phyloP scores from a whole-genome alignment of 768 basidiomycete genomes.

The Tricholoma hemisulphureum region DNA sequence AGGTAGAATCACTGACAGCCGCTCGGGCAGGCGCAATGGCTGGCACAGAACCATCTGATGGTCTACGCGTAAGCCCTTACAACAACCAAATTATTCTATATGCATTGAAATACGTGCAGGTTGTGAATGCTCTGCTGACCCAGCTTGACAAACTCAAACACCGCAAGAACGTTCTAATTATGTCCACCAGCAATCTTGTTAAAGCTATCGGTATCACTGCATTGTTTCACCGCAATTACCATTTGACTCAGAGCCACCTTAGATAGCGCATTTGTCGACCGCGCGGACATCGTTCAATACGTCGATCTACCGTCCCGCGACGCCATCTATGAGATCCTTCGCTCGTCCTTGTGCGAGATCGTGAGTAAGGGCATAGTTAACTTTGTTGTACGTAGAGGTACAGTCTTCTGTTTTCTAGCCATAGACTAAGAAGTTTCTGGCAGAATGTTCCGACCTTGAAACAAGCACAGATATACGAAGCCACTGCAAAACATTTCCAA shows the following conservation, averaged over 20 bases:
- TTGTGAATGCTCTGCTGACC: constrained; percentile 95
- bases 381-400: constrained; percentile 47
- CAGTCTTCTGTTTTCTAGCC: neutral
- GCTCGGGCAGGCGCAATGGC: constrained; percentile 93
- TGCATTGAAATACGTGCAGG: constrained; percentile 46
- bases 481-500: constrained; percentile 32
- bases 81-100: neutral
- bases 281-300: constrained; percentile 96
- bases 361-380: constrained; percentile 69
- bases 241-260: neutral
- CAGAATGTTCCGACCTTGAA: constrained; percentile 64
- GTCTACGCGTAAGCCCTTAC: constrained; percentile 62
- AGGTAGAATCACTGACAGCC: constrained; percentile 94
- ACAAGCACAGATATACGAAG: constrained; percentile 58
- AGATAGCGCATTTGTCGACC: constrained; percentile 96
- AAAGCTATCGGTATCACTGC: constrained; percentile 82
- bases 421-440: neutral
- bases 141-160: constrained; percentile 95
- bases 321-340: constrained; percentile 91
- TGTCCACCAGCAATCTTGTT: constrained; percentile 94
- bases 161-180: constrained; percentile 89
- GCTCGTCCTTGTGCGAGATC: constrained; percentile 79
- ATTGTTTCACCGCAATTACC: neutral
- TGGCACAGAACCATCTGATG: constrained; percentile 95
- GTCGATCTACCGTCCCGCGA: constrained; percentile 88